phyloP scores from a whole-genome alignment of 345 rosid species.

The thale cress (Arabidopsis thaliana) region TAIR10.1 NC_003076.8:20370001-20370500 shows the following conservation, averaged over 20 bases:
- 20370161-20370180: slow-evolving; percentile 91
- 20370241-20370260: background rate
- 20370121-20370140: slow-evolving; percentile 29
- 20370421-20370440: no score
- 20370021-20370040: slow-evolving; percentile 69
- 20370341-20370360: background rate
- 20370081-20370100: slow-evolving; percentile 92
- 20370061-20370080: slow-evolving; percentile 90
- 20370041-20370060: slow-evolving; percentile 67
- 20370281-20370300: background rate
- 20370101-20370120: slow-evolving; percentile 55
- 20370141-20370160: slow-evolving; percentile 80
- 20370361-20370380: background rate
- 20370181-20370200: slow-evolving; percentile 78
- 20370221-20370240: slow-evolving; percentile 52
- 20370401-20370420: background rate
- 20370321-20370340: background rate
- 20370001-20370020: slow-evolving; percentile 84
- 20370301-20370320: background rate
- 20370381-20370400: background rate
- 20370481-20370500: no score
- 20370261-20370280: background rate
- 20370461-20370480: background rate
- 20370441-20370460: background rate
- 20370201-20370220: slow-evolving; percentile 81